These are phyloP conservation scores for Cyclotella cryptica DNA, from an alignment of 108 stramenopile genomes.

Conservation along the genomic window DNA sequence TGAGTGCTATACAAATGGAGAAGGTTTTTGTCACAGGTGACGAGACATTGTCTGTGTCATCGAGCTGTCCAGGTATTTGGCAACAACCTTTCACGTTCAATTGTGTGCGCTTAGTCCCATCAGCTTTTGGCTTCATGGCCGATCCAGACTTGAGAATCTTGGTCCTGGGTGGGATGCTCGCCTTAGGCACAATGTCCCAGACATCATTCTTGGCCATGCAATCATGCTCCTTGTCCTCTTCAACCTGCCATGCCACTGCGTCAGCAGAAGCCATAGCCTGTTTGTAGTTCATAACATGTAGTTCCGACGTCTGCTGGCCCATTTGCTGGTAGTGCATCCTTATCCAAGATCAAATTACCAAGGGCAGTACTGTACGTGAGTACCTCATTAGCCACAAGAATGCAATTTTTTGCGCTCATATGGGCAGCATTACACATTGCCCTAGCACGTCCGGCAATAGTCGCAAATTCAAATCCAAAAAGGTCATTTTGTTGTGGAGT, in stretches of 20 bases:
- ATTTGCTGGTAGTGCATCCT: slow-evolving; percentile 14
- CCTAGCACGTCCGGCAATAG: not conserved
- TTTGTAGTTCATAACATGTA: too few species aligned
- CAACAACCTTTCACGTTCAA: not conserved
- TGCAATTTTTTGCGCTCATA: too few species aligned
- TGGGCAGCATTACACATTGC: not conserved
- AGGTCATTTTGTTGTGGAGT: not conserved
- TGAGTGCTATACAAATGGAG: too few species aligned
- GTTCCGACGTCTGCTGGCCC: slow-evolving; percentile 24
- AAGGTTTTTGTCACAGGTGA: too few species aligned
- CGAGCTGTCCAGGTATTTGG: not conserved
- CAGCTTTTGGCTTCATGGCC: slow-evolving; percentile 48
- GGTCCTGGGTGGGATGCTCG: slow-evolving; percentile 8
- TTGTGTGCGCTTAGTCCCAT: too few species aligned
- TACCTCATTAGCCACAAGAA: too few species aligned
- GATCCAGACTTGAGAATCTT: slow-evolving; percentile 11
- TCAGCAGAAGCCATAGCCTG: too few species aligned
- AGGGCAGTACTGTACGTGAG: too few species aligned
- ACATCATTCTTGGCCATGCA: not conserved
- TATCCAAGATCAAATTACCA: slow-evolving; percentile 7
- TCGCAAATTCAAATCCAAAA: too few species aligned
- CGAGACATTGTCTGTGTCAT: not conserved
- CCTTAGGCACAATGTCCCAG: too few species aligned
- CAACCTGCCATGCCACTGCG: slow-evolving; percentile 13
- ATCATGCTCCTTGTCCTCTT: not conserved